These are phyloP conservation scores for Massariosphaeria phaeospora DNA, from an alignment of 495 filamentous ascomycete genomes.

Conservation along the genomic window DNA sequence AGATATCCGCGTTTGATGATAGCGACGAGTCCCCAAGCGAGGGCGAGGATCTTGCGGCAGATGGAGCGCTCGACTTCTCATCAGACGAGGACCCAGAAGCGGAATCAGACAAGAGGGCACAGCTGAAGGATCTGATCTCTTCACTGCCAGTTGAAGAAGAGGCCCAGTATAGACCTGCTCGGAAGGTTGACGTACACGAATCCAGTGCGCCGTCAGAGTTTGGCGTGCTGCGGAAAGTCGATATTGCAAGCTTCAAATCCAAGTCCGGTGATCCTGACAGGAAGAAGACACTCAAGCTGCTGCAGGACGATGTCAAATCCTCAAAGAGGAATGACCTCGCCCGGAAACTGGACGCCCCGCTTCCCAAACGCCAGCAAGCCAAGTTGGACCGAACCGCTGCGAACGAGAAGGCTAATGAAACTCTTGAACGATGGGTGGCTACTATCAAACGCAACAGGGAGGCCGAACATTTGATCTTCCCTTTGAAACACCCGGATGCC, in stretches of 20 bases:
- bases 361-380: slow-evolving; percentile 87
- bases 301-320: slow-evolving; percentile 50
- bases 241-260: slow-evolving; percentile 70
- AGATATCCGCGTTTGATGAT: slow-evolving; percentile 29
- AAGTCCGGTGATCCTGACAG: slow-evolving; percentile 68
- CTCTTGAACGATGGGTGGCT: slow-evolving; percentile 82
- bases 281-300: slow-evolving; percentile 72
- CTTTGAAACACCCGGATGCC: slow-evolving; percentile 66
- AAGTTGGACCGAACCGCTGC: slow-evolving; percentile 77
- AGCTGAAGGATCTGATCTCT: slow-evolving; percentile 66
- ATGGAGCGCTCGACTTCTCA: slow-evolving; percentile 47
- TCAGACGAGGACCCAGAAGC: slow-evolving; percentile 57
- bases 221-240: slow-evolving; percentile 65
- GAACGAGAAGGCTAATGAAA: slow-evolving; percentile 86
- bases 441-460: slow-evolving; percentile 91
- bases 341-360: slow-evolving; percentile 75
- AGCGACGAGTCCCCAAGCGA: slow-evolving; percentile 45
- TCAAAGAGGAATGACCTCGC: slow-evolving; percentile 50
- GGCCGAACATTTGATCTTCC: slow-evolving; percentile 90
- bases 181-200: slow-evolving; percentile 46
- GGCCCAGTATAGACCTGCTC: slow-evolving; percentile 30
- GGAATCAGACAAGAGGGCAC: slow-evolving; percentile 53
- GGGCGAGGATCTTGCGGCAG: slow-evolving; percentile 44
- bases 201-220: slow-evolving; percentile 54
- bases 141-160: slow-evolving; percentile 51